phyloP scores from a whole-genome alignment of 2,329 filamentous ascomycete species.

The Stemphylium vesicarium region DNA sequence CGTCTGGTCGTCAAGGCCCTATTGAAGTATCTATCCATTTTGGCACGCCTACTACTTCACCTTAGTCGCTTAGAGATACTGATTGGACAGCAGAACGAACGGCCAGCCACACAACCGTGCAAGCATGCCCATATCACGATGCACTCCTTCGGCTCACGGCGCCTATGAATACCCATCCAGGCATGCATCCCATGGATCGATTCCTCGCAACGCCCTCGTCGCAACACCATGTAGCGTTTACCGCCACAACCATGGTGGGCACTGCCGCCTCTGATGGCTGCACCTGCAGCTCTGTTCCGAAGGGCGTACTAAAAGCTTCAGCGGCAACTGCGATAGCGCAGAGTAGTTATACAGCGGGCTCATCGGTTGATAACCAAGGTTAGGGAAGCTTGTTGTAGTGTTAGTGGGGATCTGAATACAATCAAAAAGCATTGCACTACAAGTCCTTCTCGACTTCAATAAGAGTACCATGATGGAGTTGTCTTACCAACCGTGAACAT shows the following conservation, averaged over 20 bases:
- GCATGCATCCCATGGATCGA: conserved; percentile 9
- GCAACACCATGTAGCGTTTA: conserved; percentile 2
- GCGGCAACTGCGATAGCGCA: background rate
- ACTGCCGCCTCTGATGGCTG: conserved; percentile 11
- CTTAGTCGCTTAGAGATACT: background rate
- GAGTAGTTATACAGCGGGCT: background rate
- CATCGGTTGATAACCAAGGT: background rate
- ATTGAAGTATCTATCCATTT: background rate
- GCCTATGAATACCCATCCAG: background rate
- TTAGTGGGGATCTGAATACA: too few relatives aligned
- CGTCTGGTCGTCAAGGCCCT: background rate
- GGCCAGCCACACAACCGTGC: background rate
- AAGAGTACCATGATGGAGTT: too few relatives aligned
- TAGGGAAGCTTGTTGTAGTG: too few relatives aligned
- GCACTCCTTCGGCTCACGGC: background rate
- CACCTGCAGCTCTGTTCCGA: background rate
- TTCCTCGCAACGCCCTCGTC: conserved; percentile 6
- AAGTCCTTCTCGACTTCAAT: too few relatives aligned
- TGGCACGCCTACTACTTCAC: background rate
- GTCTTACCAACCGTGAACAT: too few relatives aligned
- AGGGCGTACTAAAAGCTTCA: background rate
- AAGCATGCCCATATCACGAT: conserved; percentile 1
- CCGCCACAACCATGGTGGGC: background rate
- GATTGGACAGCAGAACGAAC: background rate
- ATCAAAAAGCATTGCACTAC: too few relatives aligned